Percentiles rank a stretch among this genome's conserved stretches.
Evolutionary conservation across 371 early-diverging fungal genomes (phyloP).

Genomic region (Mortierella sp.): DNA sequence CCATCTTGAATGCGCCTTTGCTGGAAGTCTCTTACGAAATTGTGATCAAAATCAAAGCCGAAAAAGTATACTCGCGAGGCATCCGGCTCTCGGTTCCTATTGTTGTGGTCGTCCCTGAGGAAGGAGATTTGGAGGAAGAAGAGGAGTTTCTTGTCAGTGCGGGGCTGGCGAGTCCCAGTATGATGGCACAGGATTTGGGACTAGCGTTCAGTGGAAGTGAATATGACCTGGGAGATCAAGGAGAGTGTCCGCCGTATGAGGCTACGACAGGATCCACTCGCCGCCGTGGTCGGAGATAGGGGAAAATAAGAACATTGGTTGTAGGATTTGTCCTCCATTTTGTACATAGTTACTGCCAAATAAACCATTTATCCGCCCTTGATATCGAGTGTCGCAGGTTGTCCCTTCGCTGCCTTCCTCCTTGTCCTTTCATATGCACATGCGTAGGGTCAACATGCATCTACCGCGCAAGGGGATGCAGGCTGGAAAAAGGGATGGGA

Average conservation of each 20-base stretch:
- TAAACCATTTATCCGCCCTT: too few species aligned
- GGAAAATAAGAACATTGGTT: neutral
- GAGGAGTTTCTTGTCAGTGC: conserved; percentile 24
- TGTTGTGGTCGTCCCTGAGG: conserved; percentile 46
- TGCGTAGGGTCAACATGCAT: too few species aligned
- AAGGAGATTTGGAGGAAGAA: conserved; percentile 46
- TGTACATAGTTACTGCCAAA: too few species aligned
- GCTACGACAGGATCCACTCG: conserved; percentile 23
- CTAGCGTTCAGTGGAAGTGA: conserved; percentile 40
- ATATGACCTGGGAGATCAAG: conserved; percentile 42
- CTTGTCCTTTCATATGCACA: too few species aligned
- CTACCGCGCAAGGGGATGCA: too few species aligned
- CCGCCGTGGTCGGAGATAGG: conserved; percentile 28
- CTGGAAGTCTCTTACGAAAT: conserved; percentile 52
- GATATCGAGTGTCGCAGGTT: too few species aligned
- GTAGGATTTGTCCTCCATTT: too few species aligned
- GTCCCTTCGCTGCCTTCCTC: too few species aligned
- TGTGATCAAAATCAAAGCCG: conserved; percentile 53
- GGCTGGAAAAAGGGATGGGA: too few species aligned
- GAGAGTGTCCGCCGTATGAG: conserved; percentile 51
- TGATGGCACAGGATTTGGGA: conserved; percentile 21
- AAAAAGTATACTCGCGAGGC: conserved; percentile 31
- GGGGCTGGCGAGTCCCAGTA: conserved; percentile 14
- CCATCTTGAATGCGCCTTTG: conserved; percentile 49
- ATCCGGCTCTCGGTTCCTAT: conserved; percentile 41